Conservation (phyloP, 2,329 filamentous ascomycete genomes). For the Waltergamsia citrina region DNA sequence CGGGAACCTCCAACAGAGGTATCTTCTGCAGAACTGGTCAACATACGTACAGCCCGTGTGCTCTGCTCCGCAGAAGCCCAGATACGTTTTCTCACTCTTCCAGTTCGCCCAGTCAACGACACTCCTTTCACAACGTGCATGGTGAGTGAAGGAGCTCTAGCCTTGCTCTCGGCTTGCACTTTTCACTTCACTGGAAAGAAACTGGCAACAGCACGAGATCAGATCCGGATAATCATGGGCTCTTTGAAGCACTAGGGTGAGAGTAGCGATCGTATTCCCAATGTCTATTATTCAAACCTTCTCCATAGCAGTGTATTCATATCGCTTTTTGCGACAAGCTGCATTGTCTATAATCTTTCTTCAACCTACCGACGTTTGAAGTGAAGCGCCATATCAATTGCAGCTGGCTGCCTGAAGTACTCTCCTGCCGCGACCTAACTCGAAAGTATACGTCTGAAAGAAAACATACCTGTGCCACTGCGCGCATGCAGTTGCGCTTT, state of each 20-base stretch:
- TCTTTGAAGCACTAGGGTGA: slow-evolving; percentile 24
- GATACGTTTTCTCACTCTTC: slow-evolving; percentile 25
- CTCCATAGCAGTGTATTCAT: too few species aligned
- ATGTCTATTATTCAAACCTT: too few species aligned
- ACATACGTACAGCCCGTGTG: slow-evolving; percentile 28
- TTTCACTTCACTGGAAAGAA: slow-evolving; percentile 20
- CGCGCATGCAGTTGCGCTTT: too few species aligned
- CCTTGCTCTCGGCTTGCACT: slow-evolving; percentile 25
- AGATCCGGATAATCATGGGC: slow-evolving; percentile 30
- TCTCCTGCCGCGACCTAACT: too few species aligned
- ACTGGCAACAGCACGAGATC: slow-evolving; percentile 24
- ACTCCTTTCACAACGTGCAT: slow-evolving; percentile 30
- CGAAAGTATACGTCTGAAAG: too few species aligned
- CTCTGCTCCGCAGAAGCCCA: slow-evolving; percentile 26
- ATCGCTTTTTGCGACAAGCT: too few species aligned
- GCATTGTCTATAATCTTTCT: too few species aligned
- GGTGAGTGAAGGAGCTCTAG: slow-evolving; percentile 24
- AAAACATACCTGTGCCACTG: too few species aligned
- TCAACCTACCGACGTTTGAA: too few species aligned
- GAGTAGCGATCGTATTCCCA: too few species aligned
- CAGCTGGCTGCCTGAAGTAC: too few species aligned
- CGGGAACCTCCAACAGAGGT: slow-evolving; percentile 9
- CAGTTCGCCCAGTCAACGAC: slow-evolving; percentile 20
- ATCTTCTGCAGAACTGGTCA: slow-evolving; percentile 11
- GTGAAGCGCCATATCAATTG: too few species aligned